Conservation (phyloP, 1,284 basidiomycete genomes). For the Limonomyces culmigenus region DNA sequence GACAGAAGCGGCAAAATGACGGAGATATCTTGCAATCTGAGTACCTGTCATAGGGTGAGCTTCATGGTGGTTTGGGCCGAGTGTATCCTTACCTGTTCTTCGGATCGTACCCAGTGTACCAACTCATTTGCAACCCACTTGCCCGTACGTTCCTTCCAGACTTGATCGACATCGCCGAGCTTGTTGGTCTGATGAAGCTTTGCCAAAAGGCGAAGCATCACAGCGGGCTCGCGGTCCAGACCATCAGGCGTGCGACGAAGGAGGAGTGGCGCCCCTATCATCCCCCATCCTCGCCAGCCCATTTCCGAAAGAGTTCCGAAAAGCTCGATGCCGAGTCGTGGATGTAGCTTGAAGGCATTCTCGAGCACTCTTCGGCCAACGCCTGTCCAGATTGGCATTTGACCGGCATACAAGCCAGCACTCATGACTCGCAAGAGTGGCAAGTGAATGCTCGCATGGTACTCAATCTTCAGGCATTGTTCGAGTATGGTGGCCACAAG, state of each 20-base stretch:
- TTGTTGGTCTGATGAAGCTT: slow-evolving; percentile 26
- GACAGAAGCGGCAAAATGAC: slow-evolving; percentile 31
- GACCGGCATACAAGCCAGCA: slow-evolving; percentile 24
- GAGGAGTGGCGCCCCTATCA: slow-evolving; percentile 39
- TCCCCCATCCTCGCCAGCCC: slow-evolving; percentile 60
- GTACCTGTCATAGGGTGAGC: slow-evolving; percentile 15
- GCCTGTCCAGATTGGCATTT: slow-evolving; percentile 47
- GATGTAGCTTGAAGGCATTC: slow-evolving; percentile 23
- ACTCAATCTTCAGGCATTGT: too few relatives aligned
- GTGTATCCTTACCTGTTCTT: slow-evolving; percentile 13
- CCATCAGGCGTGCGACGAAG: slow-evolving; percentile 30
- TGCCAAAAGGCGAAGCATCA: slow-evolving; percentile 32
- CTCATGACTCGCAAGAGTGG: not conserved
- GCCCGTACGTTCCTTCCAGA: slow-evolving; percentile 37
- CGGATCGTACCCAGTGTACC: slow-evolving; percentile 17
- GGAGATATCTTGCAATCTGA: slow-evolving; percentile 32
- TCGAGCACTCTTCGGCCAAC: slow-evolving; percentile 43
- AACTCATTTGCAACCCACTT: slow-evolving; percentile 22
- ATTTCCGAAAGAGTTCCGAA: slow-evolving; percentile 42
- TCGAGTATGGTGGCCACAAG: too few relatives aligned
- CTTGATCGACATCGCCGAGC: slow-evolving; percentile 35
- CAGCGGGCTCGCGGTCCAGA: slow-evolving; percentile 20
- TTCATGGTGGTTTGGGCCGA: not conserved
- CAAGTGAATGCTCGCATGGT: not conserved
- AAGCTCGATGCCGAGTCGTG: slow-evolving; percentile 31